Percentiles rank a stretch among this genome's conserved stretches.
These are phyloP conservation scores for Scheffersomyces stambukii DNA, from an alignment of 1,139 yeast species.

Conservation along the genomic window DNA sequence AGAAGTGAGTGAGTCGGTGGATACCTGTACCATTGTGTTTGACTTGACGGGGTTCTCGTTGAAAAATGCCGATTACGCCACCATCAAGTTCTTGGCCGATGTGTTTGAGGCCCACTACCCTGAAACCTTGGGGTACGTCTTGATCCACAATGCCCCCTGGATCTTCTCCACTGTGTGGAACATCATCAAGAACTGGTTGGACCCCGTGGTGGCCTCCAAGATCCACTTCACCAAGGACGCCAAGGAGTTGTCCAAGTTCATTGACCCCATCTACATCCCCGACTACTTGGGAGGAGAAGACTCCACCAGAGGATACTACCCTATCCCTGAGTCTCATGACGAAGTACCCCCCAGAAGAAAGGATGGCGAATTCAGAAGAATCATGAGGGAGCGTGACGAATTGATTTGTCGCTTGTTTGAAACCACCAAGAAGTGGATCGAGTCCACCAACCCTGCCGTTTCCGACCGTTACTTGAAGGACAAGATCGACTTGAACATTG, in stretches of 20 bases:
- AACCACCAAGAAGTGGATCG: slow-evolving; percentile 39
- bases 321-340: slow-evolving; percentile 27
- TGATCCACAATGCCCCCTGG: slow-evolving; percentile 49
- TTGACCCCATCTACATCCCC: slow-evolving; percentile 35
- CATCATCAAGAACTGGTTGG: slow-evolving; percentile 43
- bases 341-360: slow-evolving; percentile 27
- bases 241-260: slow-evolving; percentile 28
- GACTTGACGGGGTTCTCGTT: slow-evolving; percentile 46
- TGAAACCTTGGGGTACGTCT: slow-evolving; percentile 38
- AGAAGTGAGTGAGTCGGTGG: slow-evolving; percentile 33
- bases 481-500: slow-evolving; percentile 27
- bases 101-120: slow-evolving; percentile 48
- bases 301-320: slow-evolving; percentile 22
- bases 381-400: slow-evolving; percentile 31
- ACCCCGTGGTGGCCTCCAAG: slow-evolving; percentile 44
- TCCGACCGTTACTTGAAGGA: slow-evolving; percentile 38
- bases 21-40: slow-evolving; percentile 37
- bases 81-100: slow-evolving; percentile 42
- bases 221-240: slow-evolving; percentile 40
- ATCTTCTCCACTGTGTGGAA: slow-evolving; percentile 46
- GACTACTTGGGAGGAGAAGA: slow-evolving; percentile 39
- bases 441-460: slow-evolving; percentile 36
- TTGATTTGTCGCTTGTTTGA: slow-evolving; percentile 28
- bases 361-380: slow-evolving; percentile 24
- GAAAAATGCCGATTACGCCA: slow-evolving; percentile 42